Conservation (phyloP, 1,139 yeast genomes). For the Saccharomyces hybrid region DNA sequence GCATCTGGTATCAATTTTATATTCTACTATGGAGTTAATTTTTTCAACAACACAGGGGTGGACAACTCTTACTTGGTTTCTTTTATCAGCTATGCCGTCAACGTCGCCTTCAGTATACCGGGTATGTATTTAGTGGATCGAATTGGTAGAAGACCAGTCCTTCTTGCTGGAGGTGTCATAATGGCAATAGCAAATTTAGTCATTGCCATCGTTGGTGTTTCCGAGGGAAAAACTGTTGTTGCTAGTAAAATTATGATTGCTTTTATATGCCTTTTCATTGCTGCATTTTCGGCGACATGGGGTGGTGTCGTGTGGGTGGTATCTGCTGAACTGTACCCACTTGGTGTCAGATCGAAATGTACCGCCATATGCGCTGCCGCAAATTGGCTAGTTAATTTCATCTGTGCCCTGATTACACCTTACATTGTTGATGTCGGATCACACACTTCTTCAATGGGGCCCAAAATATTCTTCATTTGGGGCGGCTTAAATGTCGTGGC, state of each 20-base stretch:
- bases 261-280: slow-evolving; percentile 69
- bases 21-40: slow-evolving; percentile 72
- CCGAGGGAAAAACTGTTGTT: slow-evolving; percentile 37
- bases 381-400: slow-evolving; percentile 76
- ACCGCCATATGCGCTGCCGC: slow-evolving; percentile 71
- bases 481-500: slow-evolving; percentile 58
- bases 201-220: slow-evolving; percentile 60
- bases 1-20: slow-evolving; percentile 74
- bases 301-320: slow-evolving; percentile 81
- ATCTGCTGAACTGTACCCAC: slow-evolving; percentile 71
- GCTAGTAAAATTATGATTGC: slow-evolving; percentile 71
- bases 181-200: slow-evolving; percentile 58
- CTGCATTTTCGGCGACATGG: slow-evolving; percentile 81
- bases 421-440: slow-evolving; percentile 54
- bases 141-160: slow-evolving; percentile 56
- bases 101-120: slow-evolving; percentile 62
- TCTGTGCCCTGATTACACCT: slow-evolving; percentile 69
- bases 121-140: slow-evolving; percentile 63
- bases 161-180: slow-evolving; percentile 55
- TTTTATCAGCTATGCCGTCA: slow-evolving; percentile 64
- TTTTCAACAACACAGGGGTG: slow-evolving; percentile 58
- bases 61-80: slow-evolving; percentile 58
- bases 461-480: slow-evolving; percentile 67
- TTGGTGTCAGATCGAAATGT: slow-evolving; percentile 72
- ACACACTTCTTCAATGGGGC: slow-evolving; percentile 58